A percentile compares a stretch with the other conserved stretches of the same genome.
Evolutionary conservation across 495 filamentous ascomycete genomes (phyloP).

Genomic region (Neurospora sp.): DNA sequence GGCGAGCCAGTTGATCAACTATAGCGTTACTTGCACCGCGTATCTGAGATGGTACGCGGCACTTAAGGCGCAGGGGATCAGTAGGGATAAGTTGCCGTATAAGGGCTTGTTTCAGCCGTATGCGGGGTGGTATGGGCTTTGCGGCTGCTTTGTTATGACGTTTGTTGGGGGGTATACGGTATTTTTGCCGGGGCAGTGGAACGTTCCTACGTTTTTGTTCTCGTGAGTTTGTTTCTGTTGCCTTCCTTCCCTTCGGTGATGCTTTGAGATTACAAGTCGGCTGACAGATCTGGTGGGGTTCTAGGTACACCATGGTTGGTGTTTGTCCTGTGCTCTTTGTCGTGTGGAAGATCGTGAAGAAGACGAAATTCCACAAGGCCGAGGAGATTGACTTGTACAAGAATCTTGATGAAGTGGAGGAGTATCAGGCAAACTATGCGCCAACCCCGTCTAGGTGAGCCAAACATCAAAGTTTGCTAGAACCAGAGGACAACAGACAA

Average conservation of each 20-base stretch:
- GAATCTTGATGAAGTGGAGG: constrained; percentile 64
- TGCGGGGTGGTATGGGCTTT: constrained; percentile 56
- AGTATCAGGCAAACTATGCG: constrained; percentile 59
- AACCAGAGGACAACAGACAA: background rate
- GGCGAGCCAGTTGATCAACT: constrained; percentile 71
- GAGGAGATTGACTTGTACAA: constrained; percentile 52
- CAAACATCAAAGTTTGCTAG: background rate
- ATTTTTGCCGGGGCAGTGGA: constrained; percentile 58
- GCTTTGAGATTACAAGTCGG: background rate
- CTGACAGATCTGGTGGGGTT: background rate
- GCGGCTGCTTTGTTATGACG: constrained; percentile 54
- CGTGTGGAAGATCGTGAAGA: constrained; percentile 60
- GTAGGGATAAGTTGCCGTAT: constrained; percentile 54
- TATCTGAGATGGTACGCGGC: constrained; percentile 67
- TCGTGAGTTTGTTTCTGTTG: constrained; percentile 37
- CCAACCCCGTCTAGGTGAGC: constrained; percentile 47
- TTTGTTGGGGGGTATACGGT: constrained; percentile 70
- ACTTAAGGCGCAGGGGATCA: constrained; percentile 57
- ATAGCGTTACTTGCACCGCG: constrained; percentile 56
- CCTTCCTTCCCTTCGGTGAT: background rate
- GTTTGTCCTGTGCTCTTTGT: constrained; percentile 58
- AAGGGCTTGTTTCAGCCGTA: constrained; percentile 58
- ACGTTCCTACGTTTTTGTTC: constrained; percentile 65
- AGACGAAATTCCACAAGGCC: constrained; percentile 45
- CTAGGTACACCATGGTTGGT: constrained; percentile 53